Evolutionary conservation across 768 basidiomycete genomes (phyloP), one percentile per base, ranked within the genome.

Genomic region (Sutorius australiensis): DNA sequence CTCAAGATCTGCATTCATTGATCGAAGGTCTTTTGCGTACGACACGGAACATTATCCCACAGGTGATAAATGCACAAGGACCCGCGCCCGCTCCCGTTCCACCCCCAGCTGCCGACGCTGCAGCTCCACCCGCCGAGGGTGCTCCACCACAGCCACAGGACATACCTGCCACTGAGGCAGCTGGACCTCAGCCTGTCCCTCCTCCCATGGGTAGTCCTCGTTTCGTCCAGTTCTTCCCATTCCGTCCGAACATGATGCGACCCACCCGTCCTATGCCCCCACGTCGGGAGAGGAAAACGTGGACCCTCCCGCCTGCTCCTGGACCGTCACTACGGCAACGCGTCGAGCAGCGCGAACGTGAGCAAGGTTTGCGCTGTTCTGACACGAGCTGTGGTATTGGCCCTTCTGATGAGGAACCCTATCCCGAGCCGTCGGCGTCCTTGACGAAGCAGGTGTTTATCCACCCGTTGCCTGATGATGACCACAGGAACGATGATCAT

Each of bases 371-470:
- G 60, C 75, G 89, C 45, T 92, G 89, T 65, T 80, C 73, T 36
- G 89, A 90, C 60, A 69, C 82, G 28, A 82, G 81, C 54, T 92
- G 89, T 66, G 87, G 86, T 3, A 65, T 89, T 28, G 89, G 87
- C 0, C 87, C 87, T 7, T 82, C 80, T 13, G 87, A 89, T 51
- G 87, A 88, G 14, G 85, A 87, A 39, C 86, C 86, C 13, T 69
- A 69, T 40, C 67, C 76, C 6, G 66, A 64, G 46, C 47, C 66
- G 16, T 60, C 64, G 0, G 66, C 61, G 9, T 19, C 50, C 5
- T 44, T 44, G 21, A 57, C 51, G 39, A 65, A 61, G 47, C 64
- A 63, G 44, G 53, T 66, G 9, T 46, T 21, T 11, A 73, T 73
- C 30, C 56, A 58, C 44, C 39, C 61, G 4, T 45, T 61, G 10